phyloP scores from a whole-genome alignment of 768 basidiomycete species.

The Mycena haematopus region DNA sequence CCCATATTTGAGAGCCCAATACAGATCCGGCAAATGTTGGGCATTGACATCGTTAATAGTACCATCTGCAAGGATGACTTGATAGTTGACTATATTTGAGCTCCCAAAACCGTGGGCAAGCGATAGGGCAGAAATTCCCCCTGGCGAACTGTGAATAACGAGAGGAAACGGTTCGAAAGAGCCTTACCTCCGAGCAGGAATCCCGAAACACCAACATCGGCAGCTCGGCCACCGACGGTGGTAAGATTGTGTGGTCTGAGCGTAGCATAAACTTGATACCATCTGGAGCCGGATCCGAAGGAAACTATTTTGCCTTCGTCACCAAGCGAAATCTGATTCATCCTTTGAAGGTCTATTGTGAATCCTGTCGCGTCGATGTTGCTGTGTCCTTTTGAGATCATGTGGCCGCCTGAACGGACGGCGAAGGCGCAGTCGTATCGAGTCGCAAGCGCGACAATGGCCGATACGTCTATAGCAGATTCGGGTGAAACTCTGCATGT shows the following conservation, averaged over 20 bases:
- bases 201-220: conserved; percentile 26
- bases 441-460: conserved; percentile 17
- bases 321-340: conserved; percentile 14
- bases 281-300: conserved; percentile 18
- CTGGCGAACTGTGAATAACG: background rate
- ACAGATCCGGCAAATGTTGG: conserved; percentile 21
- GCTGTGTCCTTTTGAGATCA: conserved; percentile 4
- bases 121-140: conserved; percentile 31
- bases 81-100: conserved; percentile 29
- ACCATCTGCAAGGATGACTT: conserved; percentile 31
- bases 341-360: conserved; percentile 18
- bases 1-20: conserved; percentile 32
- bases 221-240: conserved; percentile 18
- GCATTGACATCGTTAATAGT: conserved; percentile 25
- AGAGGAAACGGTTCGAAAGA: background rate
- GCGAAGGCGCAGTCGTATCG: conserved; percentile 22
- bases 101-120: conserved; percentile 30
- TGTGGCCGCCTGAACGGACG: conserved; percentile 27
- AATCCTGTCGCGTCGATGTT: conserved; percentile 20
- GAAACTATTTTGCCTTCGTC: conserved; percentile 8
- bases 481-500: conserved; percentile 24
- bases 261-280: conserved; percentile 22
- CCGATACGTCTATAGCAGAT: conserved; percentile 21
- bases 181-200: conserved; percentile 21
- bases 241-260: conserved; percentile 20